phyloP scores from a whole-genome alignment of 2,329 filamentous ascomycete species.

The Phialocephala subalpina region DNA sequence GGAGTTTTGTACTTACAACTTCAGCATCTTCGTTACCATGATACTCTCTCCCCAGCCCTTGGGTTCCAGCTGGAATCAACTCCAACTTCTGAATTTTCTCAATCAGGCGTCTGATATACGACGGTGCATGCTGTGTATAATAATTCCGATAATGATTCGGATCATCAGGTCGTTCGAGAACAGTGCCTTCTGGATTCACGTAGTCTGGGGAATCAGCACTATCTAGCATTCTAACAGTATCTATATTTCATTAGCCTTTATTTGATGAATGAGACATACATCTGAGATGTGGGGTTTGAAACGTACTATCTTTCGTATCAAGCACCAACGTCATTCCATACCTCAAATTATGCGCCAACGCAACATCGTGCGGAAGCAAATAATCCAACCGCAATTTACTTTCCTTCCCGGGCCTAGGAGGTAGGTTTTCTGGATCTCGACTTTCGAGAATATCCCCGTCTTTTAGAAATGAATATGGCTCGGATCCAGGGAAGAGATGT shows the following conservation, averaged over 20 bases:
- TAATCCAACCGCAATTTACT: slow-evolving; percentile 2
- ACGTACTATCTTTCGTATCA: slow-evolving; percentile 13
- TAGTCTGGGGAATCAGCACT: background rate
- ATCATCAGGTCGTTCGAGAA: slow-evolving; percentile 10
- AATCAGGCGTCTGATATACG: slow-evolving; percentile 1
- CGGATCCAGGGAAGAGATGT: background rate
- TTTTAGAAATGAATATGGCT: background rate
- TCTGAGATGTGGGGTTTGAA: no score
- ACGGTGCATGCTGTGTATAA: slow-evolving; percentile 5
- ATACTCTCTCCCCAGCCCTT: background rate
- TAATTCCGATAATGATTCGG: slow-evolving; percentile 11
- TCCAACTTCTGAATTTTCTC: background rate
- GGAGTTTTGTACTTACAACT: background rate
- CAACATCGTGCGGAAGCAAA: slow-evolving; percentile 11
- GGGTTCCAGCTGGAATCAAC: slow-evolving; percentile 1
- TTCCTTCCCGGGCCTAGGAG: background rate
- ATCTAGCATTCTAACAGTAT: background rate
- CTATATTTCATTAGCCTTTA: background rate
- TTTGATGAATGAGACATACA: background rate
- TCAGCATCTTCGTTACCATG: background rate
- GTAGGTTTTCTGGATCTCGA: background rate
- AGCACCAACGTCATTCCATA: slow-evolving; percentile 3
- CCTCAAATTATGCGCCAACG: background rate
- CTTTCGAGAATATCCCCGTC: background rate
- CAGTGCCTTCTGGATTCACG: background rate